Conservation (phyloP, 148 eudicot species). For the Beta vulgaris region DNA sequence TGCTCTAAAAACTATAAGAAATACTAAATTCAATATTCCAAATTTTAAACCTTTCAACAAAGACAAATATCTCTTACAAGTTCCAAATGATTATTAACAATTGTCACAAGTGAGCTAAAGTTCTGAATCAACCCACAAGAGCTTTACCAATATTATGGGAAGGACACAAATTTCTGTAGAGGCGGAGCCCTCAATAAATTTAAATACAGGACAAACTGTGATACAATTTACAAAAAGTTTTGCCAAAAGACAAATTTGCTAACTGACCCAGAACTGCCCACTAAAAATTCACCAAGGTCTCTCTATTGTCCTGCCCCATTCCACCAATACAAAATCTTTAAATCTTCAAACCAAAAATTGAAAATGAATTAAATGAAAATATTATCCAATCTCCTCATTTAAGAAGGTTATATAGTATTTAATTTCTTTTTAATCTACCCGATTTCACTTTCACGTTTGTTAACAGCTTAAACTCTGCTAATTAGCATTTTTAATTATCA, state of each 20-base stretch:
- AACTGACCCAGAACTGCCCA: not conserved
- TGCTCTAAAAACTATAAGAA: not conserved
- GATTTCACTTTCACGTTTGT: too few relatives aligned
- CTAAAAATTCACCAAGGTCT: not conserved
- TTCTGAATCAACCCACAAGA: not conserved
- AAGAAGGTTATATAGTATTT: too few relatives aligned
- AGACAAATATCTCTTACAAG: not conserved
- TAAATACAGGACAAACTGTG: not conserved
- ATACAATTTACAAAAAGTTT: not conserved
- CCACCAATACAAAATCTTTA: not conserved
- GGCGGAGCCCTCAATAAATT: not conserved
- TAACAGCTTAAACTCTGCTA: too few relatives aligned
- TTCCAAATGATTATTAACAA: not conserved
- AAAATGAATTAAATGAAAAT: not conserved
- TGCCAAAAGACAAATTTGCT: slow-evolving; percentile 1
- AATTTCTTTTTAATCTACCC: too few relatives aligned
- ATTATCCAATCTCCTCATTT: not conserved
- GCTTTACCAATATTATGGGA: not conserved
- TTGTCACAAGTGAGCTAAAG: not conserved
- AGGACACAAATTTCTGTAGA: not conserved
- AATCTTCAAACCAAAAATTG: not conserved
- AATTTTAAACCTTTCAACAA: not conserved
- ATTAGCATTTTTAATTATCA: too few relatives aligned
- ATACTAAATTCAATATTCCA: not conserved
- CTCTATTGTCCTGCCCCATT: not conserved